phyloP scores from a whole-genome alignment of 495 filamentous ascomycete genomes.

The Penicillium mononematosum region DNA sequence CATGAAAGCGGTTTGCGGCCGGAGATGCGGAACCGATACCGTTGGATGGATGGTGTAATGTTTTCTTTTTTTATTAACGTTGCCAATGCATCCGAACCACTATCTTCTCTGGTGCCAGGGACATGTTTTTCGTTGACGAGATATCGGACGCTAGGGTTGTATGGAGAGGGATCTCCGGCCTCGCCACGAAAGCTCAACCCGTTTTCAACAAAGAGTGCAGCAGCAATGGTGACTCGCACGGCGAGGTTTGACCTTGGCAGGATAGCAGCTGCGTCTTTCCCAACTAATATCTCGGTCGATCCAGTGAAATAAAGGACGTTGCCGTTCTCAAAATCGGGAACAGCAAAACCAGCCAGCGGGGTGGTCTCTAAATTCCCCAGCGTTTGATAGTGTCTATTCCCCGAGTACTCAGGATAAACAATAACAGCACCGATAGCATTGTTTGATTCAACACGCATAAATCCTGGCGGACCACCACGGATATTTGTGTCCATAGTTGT shows the following conservation, averaged over 20 bases:
- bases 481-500: slow-evolving; percentile 82
- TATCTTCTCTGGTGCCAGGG: slow-evolving; percentile 18
- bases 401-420: slow-evolving; percentile 77
- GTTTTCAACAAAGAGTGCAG: slow-evolving; percentile 59
- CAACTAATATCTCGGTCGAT: slow-evolving; percentile 59
- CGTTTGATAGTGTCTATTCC: slow-evolving; percentile 79
- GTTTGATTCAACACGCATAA: slow-evolving; percentile 62
- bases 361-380: slow-evolving; percentile 70
- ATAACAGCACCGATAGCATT: slow-evolving; percentile 47
- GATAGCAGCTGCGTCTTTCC: slow-evolving; percentile 55
- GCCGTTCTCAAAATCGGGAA: slow-evolving; percentile 70
- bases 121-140: slow-evolving; percentile 48
- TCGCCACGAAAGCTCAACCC: slow-evolving; percentile 66
- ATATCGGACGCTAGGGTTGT: slow-evolving; percentile 64
- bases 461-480: slow-evolving; percentile 72
- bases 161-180: slow-evolving; percentile 60
- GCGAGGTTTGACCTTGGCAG: slow-evolving; percentile 70
- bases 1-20: slow-evolving; percentile 47
- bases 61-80: slow-evolving; percentile 51
- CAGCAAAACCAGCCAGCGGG: slow-evolving; percentile 61
- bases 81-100: slow-evolving; percentile 39
- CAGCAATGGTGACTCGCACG: slow-evolving; percentile 60
- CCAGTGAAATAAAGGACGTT: slow-evolving; percentile 72
- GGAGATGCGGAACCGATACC: slow-evolving; percentile 60
- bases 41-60: slow-evolving; percentile 62